phyloP scores from a whole-genome alignment of 805 yeast genomes.

The Ogataea pignaliae region DNA sequence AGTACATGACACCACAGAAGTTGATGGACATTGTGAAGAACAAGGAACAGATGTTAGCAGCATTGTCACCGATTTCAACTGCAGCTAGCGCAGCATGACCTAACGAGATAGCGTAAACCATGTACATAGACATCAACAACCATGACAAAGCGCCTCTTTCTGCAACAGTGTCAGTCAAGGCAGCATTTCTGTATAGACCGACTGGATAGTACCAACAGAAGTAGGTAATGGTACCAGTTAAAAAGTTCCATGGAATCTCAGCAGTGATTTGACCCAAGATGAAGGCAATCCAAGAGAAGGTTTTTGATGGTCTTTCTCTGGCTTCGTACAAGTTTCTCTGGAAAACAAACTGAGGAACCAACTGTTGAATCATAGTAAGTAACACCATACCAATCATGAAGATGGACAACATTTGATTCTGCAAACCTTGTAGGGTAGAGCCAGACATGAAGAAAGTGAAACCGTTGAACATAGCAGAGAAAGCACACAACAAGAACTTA shows the following conservation, averaged over 20 bases:
- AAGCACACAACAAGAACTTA: conserved; percentile 47
- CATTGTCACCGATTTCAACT: conserved; percentile 54
- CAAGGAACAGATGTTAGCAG: conserved; percentile 55
- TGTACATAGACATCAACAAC: conserved; percentile 41
- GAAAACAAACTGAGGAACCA: conserved; percentile 54
- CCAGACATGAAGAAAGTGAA: conserved; percentile 65
- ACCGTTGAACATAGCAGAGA: conserved; percentile 60
- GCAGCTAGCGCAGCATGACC: conserved; percentile 60
- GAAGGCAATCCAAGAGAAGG: conserved; percentile 64
- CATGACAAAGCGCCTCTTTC: conserved; percentile 54
- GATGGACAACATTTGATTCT: conserved; percentile 75
- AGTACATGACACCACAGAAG: conserved; percentile 75
- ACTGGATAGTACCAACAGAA: conserved; percentile 71
- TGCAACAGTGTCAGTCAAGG: conserved; percentile 37
- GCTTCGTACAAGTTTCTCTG: conserved; percentile 69
- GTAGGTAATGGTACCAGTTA: conserved; percentile 59
- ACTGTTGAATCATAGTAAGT: conserved; percentile 56
- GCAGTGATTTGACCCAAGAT: conserved; percentile 56
- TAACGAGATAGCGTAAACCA: conserved; percentile 50
- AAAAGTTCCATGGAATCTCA: conserved; percentile 62
- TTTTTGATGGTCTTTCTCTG: conserved; percentile 69
- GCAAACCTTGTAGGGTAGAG: conserved; percentile 61
- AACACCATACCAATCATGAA: conserved; percentile 63
- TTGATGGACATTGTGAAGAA: conserved; percentile 58
- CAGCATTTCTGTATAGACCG: conserved; percentile 60